Conservation (phyloP, 345 rosid genomes). For the Brassica rapa region DNA sequence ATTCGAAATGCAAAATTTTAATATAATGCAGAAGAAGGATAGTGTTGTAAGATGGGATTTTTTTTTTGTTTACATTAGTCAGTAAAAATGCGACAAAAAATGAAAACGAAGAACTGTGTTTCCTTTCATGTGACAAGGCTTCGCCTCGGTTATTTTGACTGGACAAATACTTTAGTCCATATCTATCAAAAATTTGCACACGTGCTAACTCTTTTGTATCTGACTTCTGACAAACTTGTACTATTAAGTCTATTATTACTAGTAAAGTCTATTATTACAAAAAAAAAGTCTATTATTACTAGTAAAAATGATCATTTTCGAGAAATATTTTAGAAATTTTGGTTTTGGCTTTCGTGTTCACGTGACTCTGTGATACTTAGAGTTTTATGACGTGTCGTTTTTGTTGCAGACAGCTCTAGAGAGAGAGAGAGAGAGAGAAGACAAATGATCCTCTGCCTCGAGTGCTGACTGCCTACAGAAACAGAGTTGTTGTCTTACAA, state of each 20-base stretch:
- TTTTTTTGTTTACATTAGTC: no score
- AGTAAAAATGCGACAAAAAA: no score
- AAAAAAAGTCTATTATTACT: not conserved
- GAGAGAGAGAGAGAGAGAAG: constrained; percentile 2
- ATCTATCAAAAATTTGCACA: constrained; percentile 32
- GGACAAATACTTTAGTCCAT: constrained; percentile 34
- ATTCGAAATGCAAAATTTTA: no score
- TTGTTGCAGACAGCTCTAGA: constrained; percentile 15
- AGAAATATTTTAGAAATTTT: not conserved
- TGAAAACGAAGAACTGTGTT: constrained; percentile 11
- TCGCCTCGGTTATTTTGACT: constrained; percentile 32
- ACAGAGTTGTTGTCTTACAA: constrained; percentile 1
- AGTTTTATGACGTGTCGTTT: constrained; percentile 34
- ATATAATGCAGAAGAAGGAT: no score
- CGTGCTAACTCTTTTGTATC: constrained; percentile 35
- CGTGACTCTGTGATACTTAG: constrained; percentile 28
- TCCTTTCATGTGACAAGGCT: constrained; percentile 44
- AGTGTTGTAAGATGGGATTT: no score
- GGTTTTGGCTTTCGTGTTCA: constrained; percentile 34
- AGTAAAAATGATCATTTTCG: constrained; percentile 9
- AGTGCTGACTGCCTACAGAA: constrained; percentile 36
- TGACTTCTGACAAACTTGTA: constrained; percentile 21
- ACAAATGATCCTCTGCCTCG: constrained; percentile 22
- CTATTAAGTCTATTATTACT: not conserved
- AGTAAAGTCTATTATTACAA: no score